These are phyloP conservation scores for Zygotorulaspora sp. DNA, from an alignment of 805 yeast genomes.

Conservation along the genomic window DNA sequence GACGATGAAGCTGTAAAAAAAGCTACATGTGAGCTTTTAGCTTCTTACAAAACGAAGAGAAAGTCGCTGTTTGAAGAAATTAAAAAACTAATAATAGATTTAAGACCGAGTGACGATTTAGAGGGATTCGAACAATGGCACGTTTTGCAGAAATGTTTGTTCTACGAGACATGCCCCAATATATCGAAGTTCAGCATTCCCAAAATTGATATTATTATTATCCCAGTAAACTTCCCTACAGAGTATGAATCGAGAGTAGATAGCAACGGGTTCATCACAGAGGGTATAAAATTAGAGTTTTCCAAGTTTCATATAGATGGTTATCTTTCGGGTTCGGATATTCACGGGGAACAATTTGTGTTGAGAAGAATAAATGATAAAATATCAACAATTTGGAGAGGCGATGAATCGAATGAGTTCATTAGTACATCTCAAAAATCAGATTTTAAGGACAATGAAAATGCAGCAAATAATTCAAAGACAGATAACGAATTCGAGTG, in stretches of 20 bases:
- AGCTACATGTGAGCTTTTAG: slow-evolving; percentile 7
- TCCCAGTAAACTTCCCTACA: slow-evolving; percentile 20
- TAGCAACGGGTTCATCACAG: slow-evolving; percentile 12
- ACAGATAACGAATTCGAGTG: slow-evolving; percentile 12
- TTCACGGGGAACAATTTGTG: slow-evolving; percentile 8
- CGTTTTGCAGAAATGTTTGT: slow-evolving; percentile 16
- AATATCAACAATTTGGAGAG: slow-evolving; percentile 20
- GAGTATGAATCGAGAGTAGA: slow-evolving; percentile 10
- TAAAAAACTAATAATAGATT: slow-evolving; percentile 11
- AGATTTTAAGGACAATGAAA: not conserved
- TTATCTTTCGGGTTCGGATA: slow-evolving; percentile 2
- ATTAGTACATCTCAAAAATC: slow-evolving; percentile 11
- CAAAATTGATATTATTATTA: slow-evolving; percentile 19
- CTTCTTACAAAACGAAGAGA: slow-evolving; percentile 6
- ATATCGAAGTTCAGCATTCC: slow-evolving; percentile 15
- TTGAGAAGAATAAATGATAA: slow-evolving; percentile 9
- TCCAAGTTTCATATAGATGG: slow-evolving; percentile 12
- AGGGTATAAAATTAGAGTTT: slow-evolving; percentile 13
- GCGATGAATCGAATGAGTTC: slow-evolving; percentile 11
- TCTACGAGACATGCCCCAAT: slow-evolving; percentile 9
- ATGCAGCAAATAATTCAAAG: not conserved
- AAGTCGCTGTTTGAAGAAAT: slow-evolving; percentile 8
- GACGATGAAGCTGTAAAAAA: slow-evolving; percentile 1
- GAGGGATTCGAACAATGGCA: slow-evolving; percentile 14
- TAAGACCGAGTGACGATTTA: slow-evolving; percentile 12